Conservation (phyloP, 257 asterid species). For the Solanum appendiculatum region DNA sequence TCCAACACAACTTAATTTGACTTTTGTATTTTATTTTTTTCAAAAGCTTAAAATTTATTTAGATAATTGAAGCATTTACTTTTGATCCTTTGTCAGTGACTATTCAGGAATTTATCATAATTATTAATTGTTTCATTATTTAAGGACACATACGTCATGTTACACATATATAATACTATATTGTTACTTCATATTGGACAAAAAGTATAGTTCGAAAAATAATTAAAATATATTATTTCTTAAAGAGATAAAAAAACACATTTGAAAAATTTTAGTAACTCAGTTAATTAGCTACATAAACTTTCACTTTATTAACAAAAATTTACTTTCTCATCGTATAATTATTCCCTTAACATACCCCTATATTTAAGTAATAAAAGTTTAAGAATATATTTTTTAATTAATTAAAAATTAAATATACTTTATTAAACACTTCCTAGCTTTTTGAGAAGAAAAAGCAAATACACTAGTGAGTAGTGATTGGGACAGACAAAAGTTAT, state of each 20-base stretch:
- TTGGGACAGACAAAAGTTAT: neutral
- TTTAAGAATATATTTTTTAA: neutral
- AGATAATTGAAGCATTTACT: neutral
- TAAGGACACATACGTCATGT: neutral
- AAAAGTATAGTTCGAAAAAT: neutral
- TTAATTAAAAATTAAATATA: neutral
- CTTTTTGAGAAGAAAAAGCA: neutral
- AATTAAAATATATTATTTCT: no score
- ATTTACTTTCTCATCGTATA: neutral
- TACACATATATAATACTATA: no score
- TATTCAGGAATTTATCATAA: no score
- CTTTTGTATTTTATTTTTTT: neutral
- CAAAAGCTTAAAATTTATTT: neutral
- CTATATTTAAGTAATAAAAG: neutral
- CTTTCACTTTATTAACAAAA: neutral
- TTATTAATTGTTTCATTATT: no score
- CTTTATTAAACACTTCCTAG: neutral
- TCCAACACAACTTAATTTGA: neutral
- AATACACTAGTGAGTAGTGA: neutral
- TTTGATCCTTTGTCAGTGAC: neutral
- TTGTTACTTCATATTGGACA: neutral
- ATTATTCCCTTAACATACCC: no score
- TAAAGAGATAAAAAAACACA: neutral
- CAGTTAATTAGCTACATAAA: neutral
- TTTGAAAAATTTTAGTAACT: neutral